Conservation (phyloP, 805 yeast species). For the Wickerhamomyces sydowiorum region DNA sequence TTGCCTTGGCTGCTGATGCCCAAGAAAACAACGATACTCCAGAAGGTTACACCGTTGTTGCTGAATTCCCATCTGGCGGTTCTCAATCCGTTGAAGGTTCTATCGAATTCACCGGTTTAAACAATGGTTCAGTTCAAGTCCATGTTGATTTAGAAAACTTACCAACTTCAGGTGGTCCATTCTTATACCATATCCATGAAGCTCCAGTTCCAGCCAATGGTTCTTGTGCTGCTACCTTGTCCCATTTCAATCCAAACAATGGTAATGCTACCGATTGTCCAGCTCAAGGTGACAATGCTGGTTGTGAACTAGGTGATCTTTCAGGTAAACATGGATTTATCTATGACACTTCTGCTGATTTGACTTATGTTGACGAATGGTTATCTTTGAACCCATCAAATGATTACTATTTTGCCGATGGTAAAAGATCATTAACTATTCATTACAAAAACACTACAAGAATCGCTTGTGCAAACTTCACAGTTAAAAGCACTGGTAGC, state of each 20-base stretch:
- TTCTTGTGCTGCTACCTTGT: slow-evolving; percentile 45
- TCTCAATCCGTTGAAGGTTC: slow-evolving; percentile 21
- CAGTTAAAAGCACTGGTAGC: neutral
- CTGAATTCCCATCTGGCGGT: slow-evolving; percentile 40
- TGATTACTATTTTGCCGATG: slow-evolving; percentile 41
- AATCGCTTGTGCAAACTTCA: slow-evolving; percentile 53
- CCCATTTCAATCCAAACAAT: slow-evolving; percentile 54
- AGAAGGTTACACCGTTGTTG: slow-evolving; percentile 37
- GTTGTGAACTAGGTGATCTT: slow-evolving; percentile 63
- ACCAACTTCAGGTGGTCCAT: slow-evolving; percentile 61
- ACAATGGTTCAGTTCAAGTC: slow-evolving; percentile 47
- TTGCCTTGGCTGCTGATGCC: slow-evolving; percentile 25
- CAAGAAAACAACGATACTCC: slow-evolving; percentile 33
- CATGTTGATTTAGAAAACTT: slow-evolving; percentile 58
- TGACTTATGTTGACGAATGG: slow-evolving; percentile 49
- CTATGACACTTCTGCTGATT: slow-evolving; percentile 37
- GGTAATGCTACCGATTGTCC: slow-evolving; percentile 46
- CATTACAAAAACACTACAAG: slow-evolving; percentile 46
- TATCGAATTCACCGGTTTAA: slow-evolving; percentile 33
- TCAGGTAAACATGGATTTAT: slow-evolving; percentile 61
- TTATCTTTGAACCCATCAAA: slow-evolving; percentile 48
- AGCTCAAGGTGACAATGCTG: slow-evolving; percentile 38
- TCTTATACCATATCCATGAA: slow-evolving; percentile 58
- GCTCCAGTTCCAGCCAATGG: slow-evolving; percentile 39
- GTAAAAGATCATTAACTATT: slow-evolving; percentile 46